Evolutionary conservation across 768 basidiomycete genomes (phyloP), one percentile per base, ranked within the genome.

Genomic region (Glaciozyma antarctica): DNA sequence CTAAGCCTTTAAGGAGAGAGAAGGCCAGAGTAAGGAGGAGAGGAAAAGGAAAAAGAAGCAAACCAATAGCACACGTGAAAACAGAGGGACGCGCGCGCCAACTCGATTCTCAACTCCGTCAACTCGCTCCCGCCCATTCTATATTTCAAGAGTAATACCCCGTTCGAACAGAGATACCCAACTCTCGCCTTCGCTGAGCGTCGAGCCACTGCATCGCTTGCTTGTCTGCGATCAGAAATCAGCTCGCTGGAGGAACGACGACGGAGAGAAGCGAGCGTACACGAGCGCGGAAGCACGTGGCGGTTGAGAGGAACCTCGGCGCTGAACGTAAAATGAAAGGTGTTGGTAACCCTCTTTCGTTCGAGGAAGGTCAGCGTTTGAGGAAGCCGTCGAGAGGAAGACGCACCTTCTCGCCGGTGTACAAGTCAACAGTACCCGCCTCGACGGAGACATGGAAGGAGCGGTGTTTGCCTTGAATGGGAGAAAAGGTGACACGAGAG

Each of bases 401-500:
- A 1, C 41, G 16, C 38, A 61, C 60, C 60, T 63, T 61, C 41
- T 72, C 62, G 16, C 72, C 72, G 3, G 71, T 62, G 34, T 60
- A 49, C 22, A 73, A 41, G 32, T 68, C 64, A 22, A 64, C 51
- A 0, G 72, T 71, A 28, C 69, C 68, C 1, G 72, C 66, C 45
- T 73, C 71, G 24, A 73, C 73, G 2, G 63, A 62, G 32, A 72
- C 67, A 43, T 70, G 68, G 70, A 73, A 73, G 0, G 62, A 60
- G 30, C 49, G 51, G 52, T 66, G 69, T 52, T 71, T 30, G 43
- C 66, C 67, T 17, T 38, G 16, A n/a, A 66, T 58, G 5, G 73
- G 69, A 63, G 71, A 67, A 55, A 61, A 73, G 12, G 71, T 72
- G 21, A 73, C 71, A 16, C 62, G 62, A 15, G 65, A 60, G 38